Base-by-base conservation (phyloP, 768 basidiomycete species). In the Lactarius hengduanensis region DNA sequence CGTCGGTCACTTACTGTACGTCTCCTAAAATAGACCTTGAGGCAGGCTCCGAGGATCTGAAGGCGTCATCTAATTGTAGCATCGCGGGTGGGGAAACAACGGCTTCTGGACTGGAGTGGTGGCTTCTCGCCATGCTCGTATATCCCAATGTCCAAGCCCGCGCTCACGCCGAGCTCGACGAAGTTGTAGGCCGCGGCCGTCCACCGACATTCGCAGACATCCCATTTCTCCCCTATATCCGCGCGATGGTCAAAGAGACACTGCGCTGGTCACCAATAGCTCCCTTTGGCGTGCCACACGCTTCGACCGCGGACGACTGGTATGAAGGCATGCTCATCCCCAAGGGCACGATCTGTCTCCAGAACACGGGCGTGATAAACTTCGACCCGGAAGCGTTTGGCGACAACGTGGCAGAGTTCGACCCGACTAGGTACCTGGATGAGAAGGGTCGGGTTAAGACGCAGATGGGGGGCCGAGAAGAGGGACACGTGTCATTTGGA, bases 121-220 rank as follows among this genome's bases (percentile, higher is more conserved):
- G 82, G 67, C 66, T 82, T 50, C 73, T 81, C 18, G 77, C 77
- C 1, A 78, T 83, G 77, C 71, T 77, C 2, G 67, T 75, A 6
- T 69, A 80, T 63, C 81, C 81, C 1, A 74, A 77, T 15, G 69
- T 74, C 20, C 78, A 78, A 63, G 62, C 45, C 13, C 76, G 70
- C 59, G 80, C 80, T 0, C 82, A 81, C 58, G 73, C 71, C 4
- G 81, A 82, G 68, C 73, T 83, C 16, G 81, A 83, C 66, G 30
- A 58, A 2, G 74, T 82, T 4, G 67, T 82, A 13, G 59, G 77
- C 18, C 28, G 54, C 26, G 73, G 69, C 22, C 73, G 80, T 5
- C 72, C 82, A 9, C 82, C 81, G 0, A 72, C 72, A 3, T 75
- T 78, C 22, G 65, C 68, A 4, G 78, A 79, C 66, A 60, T 70